Conservation (phyloP, 345 rosid genomes). For the Pugionium cornutum region DNA sequence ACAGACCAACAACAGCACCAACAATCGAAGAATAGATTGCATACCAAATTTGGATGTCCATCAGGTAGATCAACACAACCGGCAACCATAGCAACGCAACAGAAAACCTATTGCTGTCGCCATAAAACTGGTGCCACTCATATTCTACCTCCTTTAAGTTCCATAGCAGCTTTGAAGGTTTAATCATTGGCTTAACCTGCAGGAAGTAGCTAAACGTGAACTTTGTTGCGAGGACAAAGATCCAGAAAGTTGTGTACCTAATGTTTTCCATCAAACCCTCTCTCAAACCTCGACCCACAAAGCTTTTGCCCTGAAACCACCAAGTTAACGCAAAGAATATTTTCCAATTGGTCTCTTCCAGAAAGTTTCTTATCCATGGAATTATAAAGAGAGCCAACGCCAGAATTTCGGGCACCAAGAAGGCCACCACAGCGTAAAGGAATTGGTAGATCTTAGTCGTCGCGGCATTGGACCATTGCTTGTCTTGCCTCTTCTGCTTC, state of each 20-base stretch:
- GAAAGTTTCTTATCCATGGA: slow-evolving; percentile 91
- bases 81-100: slow-evolving; percentile 83
- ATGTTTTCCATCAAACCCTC: slow-evolving; percentile 79
- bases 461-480: slow-evolving; percentile 52
- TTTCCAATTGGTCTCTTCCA: slow-evolving; percentile 89
- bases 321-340: slow-evolving; percentile 63
- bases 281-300: slow-evolving; percentile 84
- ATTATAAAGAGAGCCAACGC: slow-evolving; percentile 73
- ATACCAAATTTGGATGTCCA: slow-evolving; percentile 98
- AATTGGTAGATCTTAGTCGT: slow-evolving; percentile 52
- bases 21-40: slow-evolving; percentile 82
- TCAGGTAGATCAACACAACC: slow-evolving; percentile 71
- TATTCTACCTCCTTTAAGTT: slow-evolving; percentile 46
- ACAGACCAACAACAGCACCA: slow-evolving; percentile 86
- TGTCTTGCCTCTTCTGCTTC: slow-evolving; percentile 63
- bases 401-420: slow-evolving; percentile 71
- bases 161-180: slow-evolving; percentile 60
- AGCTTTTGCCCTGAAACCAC: slow-evolving; percentile 82
- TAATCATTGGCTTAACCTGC: slow-evolving; percentile 83
- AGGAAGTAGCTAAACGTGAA: slow-evolving; percentile 79
- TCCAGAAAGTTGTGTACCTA: slow-evolving; percentile 81
- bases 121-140: slow-evolving; percentile 69
- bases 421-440: slow-evolving; percentile 65
- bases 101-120: slow-evolving; percentile 66
- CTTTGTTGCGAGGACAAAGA: slow-evolving; percentile 75